Evolutionary conservation across 1,284 basidiomycete genomes (phyloP), one percentile per base, ranked within the genome.

Genomic region (Cystobasidiaceae sp.): DNA sequence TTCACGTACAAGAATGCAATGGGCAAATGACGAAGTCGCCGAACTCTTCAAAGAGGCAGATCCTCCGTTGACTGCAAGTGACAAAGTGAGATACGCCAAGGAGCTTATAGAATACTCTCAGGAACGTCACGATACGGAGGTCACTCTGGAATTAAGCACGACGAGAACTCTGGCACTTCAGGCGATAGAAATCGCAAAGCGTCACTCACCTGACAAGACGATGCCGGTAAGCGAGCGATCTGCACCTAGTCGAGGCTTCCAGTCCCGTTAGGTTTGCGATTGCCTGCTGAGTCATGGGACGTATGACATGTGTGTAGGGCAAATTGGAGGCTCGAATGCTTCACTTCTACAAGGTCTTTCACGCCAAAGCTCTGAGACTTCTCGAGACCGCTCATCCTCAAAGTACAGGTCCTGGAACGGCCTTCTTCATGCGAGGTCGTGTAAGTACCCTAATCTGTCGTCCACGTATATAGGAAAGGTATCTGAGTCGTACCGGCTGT

Each of bases 51-150:
- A 34, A 21, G 8, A n/a, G 13, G 19, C 2, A 7, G 27, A 34
- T 9, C 27, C 28, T 15, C 8, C 17, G n/a, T 21, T 33, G 9
- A 17, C 11, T 32, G 51, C 9, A 8, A 21, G 17, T 17, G 3
- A 27, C 8, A 15, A 9, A 8, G 28, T 25, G 13, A 25, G 1
- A 15, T 17, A 34, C 8, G 28, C 2, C 17, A 8, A 19, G 13
- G 8, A 45, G 7, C 30, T 59, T 17, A 27, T 34, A 25, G 6
- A 17, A 8, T 59, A 59, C 32, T 44, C 44, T 7, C 30, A 5
- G 2, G 56, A 59, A 13, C 41, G 56, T 3, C 43, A 59, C 23
- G 30, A 59, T 33, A 23, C 45, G 21, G 41, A 59, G 43, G 48
- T 59, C 15, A 23, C 11, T 32, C 28, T 59, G 8, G 56, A 59